A percentile compares a stretch with the other conserved stretches of the same genome.
Conservation (phyloP, 2,329 filamentous ascomycete genomes). For the Neocucurbitaria cava region DNA sequence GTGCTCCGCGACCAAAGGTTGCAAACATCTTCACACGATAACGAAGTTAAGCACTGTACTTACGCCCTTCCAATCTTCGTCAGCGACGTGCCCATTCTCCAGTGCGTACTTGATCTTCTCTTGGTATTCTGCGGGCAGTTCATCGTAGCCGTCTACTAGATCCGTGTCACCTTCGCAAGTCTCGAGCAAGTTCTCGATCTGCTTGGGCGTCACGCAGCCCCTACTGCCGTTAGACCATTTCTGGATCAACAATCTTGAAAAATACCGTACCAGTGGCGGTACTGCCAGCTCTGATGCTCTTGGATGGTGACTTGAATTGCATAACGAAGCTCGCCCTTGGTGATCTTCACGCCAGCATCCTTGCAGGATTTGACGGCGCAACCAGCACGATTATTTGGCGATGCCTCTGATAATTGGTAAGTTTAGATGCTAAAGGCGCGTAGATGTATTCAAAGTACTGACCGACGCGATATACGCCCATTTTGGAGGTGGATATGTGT, state of each 20-base stretch:
- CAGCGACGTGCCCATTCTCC: slow-evolving; percentile 78
- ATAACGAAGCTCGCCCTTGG: slow-evolving; percentile 74
- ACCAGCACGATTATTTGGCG: slow-evolving; percentile 69
- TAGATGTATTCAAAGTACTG: slow-evolving; percentile 4
- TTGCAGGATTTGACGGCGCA: slow-evolving; percentile 80
- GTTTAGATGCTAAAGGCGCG: not conserved
- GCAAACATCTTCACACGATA: too few relatives aligned
- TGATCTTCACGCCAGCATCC: slow-evolving; percentile 71
- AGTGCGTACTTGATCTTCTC: slow-evolving; percentile 77
- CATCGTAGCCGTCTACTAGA: slow-evolving; percentile 80
- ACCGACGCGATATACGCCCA: slow-evolving; percentile 41
- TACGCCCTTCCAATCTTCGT: slow-evolving; percentile 90
- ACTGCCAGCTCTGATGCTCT: slow-evolving; percentile 71
- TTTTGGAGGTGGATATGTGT: slow-evolving; percentile 10
- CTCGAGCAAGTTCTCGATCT: slow-evolving; percentile 71
- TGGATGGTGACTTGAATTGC: slow-evolving; percentile 73
- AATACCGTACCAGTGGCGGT: slow-evolving; percentile 80
- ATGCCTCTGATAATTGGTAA: slow-evolving; percentile 24
- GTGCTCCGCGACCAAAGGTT: too few relatives aligned
- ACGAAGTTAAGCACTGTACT: slow-evolving; percentile 44
- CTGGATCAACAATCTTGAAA: not conserved
- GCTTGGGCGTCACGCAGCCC: slow-evolving; percentile 85
- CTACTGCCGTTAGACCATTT: slow-evolving; percentile 55
- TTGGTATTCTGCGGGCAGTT: slow-evolving; percentile 71
- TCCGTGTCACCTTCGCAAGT: slow-evolving; percentile 66